These are phyloP conservation scores for Phytopythium mirpurense DNA, from an alignment of 352 stramenopile species.

Conservation along the genomic window DNA sequence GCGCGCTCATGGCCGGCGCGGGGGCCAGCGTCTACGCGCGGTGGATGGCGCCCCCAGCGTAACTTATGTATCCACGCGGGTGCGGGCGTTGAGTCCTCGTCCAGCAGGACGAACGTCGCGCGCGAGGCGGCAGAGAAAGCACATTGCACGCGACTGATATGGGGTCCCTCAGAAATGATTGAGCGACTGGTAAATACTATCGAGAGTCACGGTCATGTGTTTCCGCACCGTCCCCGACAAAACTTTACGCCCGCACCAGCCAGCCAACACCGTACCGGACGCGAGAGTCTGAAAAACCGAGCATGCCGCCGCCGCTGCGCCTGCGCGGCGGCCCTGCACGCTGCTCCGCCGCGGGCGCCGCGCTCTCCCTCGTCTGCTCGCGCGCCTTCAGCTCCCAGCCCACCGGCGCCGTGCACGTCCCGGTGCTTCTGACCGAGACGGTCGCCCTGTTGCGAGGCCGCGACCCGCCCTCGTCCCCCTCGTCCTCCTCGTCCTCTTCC, in stretches of 20 bases:
- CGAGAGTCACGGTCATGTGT: no score
- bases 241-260: no score
- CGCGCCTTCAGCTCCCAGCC: conserved; percentile 1
- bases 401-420: conserved; percentile 30
- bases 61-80: neutral
- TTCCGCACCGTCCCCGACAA: no score
- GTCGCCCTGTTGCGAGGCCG: conserved; percentile 21
- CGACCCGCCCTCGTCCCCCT: no score
- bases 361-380: neutral
- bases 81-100: no score
- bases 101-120: neutral
- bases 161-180: no score
- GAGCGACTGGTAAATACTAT: no score
- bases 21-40: conserved; percentile 26
- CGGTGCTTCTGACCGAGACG: conserved; percentile 57
- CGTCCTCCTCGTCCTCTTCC: neutral
- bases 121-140: no score
- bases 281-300: no score
- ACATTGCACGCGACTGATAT: no score
- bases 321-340: neutral
- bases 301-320: neutral
- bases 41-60: conserved; percentile 24
- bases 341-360: neutral
- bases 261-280: no score
- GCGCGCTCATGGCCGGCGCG: conserved; percentile 24